Percentiles rank a stretch among this genome's conserved stretches.
These are phyloP conservation scores for Withania somnifera DNA, from an alignment of 305 asterid species.

Conservation along the genomic window DNA sequence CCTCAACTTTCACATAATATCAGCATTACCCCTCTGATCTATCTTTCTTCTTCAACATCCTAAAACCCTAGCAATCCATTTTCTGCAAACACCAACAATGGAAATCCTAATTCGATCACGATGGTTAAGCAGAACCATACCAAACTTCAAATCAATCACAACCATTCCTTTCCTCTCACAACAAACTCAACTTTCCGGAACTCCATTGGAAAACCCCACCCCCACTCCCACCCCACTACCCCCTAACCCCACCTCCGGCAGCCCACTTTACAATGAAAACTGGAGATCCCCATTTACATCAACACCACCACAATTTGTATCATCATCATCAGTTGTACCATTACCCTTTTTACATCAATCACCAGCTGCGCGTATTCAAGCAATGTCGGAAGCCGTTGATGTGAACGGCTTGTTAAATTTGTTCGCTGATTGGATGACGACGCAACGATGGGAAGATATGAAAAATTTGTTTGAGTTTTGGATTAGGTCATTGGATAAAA, in stretches of 20 bases:
- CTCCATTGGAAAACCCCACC: slow-evolving; percentile 20
- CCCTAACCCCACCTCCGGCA: slow-evolving; percentile 60
- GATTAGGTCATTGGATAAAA: slow-evolving; percentile 48
- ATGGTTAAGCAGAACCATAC: slow-evolving; percentile 17
- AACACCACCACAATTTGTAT: slow-evolving; percentile 2
- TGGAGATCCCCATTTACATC: slow-evolving; percentile 42
- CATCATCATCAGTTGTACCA: slow-evolving; percentile 38
- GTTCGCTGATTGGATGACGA: slow-evolving; percentile 62
- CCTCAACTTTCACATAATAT: neutral
- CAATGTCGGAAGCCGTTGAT: slow-evolving; percentile 39
- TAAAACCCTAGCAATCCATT: neutral
- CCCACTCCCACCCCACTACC: slow-evolving; percentile 31
- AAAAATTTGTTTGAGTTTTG: slow-evolving; percentile 64
- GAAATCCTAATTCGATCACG: slow-evolving; percentile 38
- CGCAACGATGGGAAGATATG: slow-evolving; percentile 52
- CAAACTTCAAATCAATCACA: slow-evolving; percentile 37
- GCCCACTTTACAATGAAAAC: slow-evolving; percentile 52
- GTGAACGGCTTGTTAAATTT: slow-evolving; percentile 31
- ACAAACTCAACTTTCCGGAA: slow-evolving; percentile 45
- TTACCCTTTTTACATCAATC: slow-evolving; percentile 20
- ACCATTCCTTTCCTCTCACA: slow-evolving; percentile 52
- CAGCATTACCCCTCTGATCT: neutral
- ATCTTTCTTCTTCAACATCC: neutral
- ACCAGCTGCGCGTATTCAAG: slow-evolving; percentile 17
- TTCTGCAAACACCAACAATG: slow-evolving; percentile 16